Conservation (phyloP, 495 filamentous ascomycete species). For the Durotheca rogersii region DNA sequence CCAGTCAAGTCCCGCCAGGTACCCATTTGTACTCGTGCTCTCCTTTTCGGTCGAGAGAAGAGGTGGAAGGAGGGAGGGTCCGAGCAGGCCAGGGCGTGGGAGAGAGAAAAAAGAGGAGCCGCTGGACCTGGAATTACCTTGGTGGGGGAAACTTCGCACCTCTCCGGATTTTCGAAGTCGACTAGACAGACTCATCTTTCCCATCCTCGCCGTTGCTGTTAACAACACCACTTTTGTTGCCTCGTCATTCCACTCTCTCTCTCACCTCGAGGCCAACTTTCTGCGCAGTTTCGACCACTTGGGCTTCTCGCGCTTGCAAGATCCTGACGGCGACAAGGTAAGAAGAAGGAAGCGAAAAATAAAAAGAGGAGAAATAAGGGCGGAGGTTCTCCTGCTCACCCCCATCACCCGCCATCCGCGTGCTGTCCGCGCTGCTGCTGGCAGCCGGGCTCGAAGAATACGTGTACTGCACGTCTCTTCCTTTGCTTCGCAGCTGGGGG, state of each 20-base stretch:
- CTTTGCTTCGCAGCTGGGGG: constrained; percentile 5
- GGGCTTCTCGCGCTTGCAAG: constrained; percentile 20
- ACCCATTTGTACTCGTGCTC: background rate
- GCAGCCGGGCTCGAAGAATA: constrained; percentile 4
- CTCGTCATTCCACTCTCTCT: constrained; percentile 16
- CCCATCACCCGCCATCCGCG: too few species aligned
- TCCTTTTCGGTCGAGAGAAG: too few species aligned
- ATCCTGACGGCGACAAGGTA: constrained; percentile 32
- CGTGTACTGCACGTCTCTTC: too few species aligned
- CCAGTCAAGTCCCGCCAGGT: background rate
- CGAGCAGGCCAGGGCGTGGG: background rate
- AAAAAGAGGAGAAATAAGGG: background rate
- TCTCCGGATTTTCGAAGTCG: constrained; percentile 21
- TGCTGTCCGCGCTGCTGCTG: constrained; percentile 1
- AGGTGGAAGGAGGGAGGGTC: too few species aligned
- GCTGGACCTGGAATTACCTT: constrained; percentile 4
- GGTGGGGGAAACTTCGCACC: constrained; percentile 31
- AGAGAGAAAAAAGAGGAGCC: constrained; percentile 3
- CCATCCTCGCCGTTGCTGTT: constrained; percentile 10
- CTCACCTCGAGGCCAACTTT: constrained; percentile 3
- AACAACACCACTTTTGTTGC: constrained; percentile 5
- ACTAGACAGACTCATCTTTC: constrained; percentile 13
- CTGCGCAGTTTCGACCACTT: constrained; percentile 24
- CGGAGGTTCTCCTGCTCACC: too few species aligned
- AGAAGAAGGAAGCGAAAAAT: constrained; percentile 4